phyloP scores from a whole-genome alignment of 208 protist species.

The Trypanosoma platydactyli region DNA sequence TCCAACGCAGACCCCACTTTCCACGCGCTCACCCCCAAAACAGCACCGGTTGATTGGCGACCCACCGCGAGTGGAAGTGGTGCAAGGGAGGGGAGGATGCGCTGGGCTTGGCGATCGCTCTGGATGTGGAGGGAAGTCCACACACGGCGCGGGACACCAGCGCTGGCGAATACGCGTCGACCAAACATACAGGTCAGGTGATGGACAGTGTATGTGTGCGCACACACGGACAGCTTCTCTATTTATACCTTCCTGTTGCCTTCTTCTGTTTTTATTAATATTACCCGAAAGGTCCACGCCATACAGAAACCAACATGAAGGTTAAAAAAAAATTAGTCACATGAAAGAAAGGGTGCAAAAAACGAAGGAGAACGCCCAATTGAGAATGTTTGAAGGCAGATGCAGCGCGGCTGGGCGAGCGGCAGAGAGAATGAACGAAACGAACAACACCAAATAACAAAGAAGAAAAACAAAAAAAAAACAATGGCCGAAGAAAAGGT shows the following conservation, averaged over 20 bases:
- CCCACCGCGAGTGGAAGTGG: slow-evolving; percentile 34
- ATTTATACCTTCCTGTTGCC: neutral
- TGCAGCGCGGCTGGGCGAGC: no score
- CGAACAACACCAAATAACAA: no score
- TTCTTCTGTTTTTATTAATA: neutral
- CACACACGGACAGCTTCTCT: neutral
- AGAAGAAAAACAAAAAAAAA: no score
- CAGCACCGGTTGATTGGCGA: slow-evolving; percentile 4
- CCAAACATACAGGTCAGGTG: slow-evolving; percentile 59
- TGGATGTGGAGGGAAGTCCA: slow-evolving; percentile 74
- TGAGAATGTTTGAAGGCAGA: no score
- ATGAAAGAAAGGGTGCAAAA: neutral
- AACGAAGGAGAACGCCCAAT: no score
- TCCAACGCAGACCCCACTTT: neutral
- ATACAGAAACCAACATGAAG: no score
- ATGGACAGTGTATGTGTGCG: neutral
- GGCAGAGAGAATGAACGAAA: no score
- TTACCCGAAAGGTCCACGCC: neutral
- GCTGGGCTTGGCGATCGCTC: slow-evolving; percentile 52
- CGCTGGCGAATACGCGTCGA: slow-evolving; percentile 79
- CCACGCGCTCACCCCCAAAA: slow-evolving; percentile 4
- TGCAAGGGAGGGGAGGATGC: slow-evolving; percentile 59
- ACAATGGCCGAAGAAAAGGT: no score
- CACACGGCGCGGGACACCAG: slow-evolving; percentile 63
- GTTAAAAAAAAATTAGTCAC: slow-evolving; percentile 2